Conservation (phyloP, 1,284 basidiomycete genomes). For the Marasmius oreades region DNA sequence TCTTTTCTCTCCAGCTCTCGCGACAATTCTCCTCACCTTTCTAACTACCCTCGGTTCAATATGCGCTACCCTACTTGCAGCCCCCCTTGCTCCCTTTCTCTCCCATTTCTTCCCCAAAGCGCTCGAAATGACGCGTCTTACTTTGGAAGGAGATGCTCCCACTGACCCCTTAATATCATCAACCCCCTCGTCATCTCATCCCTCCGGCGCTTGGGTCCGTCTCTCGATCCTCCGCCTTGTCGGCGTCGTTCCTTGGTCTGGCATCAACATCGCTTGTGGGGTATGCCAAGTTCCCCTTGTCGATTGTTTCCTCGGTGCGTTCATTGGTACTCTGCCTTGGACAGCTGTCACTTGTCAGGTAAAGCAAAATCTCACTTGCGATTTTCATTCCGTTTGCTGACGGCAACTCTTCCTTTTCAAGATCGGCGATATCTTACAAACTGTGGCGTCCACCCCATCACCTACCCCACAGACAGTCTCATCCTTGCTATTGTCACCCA, state of each 20-base stretch:
- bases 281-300: slow-evolving; percentile 75
- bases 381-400: slow-evolving; percentile 12
- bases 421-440: slow-evolving; percentile 83
- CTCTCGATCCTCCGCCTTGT: slow-evolving; percentile 82
- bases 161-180: slow-evolving; percentile 15
- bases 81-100: slow-evolving; percentile 82
- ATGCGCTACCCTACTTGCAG: slow-evolving; percentile 73
- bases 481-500: slow-evolving; percentile 66
- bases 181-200: slow-evolving; percentile 22
- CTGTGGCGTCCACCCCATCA: slow-evolving; percentile 64
- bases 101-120: slow-evolving; percentile 79
- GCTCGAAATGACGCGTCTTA: slow-evolving; percentile 73
- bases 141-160: slow-evolving; percentile 47
- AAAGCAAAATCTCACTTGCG: slow-evolving; percentile 16
- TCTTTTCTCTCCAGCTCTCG: slow-evolving; percentile 75
- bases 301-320: slow-evolving; percentile 77
- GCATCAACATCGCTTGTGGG: slow-evolving; percentile 91
- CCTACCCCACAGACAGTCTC: slow-evolving; percentile 68
- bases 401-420: slow-evolving; percentile 25
- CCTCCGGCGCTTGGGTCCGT: slow-evolving; percentile 60
- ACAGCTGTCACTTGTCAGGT: slow-evolving; percentile 85
- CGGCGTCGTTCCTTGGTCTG: slow-evolving; percentile 91
- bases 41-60: slow-evolving; percentile 86
- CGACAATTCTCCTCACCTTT: slow-evolving; percentile 73
- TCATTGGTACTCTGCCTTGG: slow-evolving; percentile 80